Percentiles rank a stretch among this genome's conserved stretches.
Conservation (phyloP, 148 eudicot species). For the Cornus controversa region DNA sequence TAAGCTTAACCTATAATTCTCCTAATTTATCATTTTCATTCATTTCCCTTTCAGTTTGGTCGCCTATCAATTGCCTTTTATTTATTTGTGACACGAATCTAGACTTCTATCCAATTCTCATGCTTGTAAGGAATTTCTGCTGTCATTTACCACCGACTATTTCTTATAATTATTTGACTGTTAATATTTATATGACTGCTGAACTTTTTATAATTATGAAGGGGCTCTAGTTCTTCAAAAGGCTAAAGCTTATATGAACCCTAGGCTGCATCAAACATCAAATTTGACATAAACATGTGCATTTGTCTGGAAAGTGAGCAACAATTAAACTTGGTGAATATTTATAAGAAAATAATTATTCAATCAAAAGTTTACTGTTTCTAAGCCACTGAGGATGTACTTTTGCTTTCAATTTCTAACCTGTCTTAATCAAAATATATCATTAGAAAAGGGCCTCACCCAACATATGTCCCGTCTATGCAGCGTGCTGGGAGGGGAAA, state of each 20-base stretch:
- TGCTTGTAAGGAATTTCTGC: background rate
- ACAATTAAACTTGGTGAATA: background rate
- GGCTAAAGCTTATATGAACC: background rate
- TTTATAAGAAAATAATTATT: background rate
- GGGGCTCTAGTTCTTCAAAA: background rate
- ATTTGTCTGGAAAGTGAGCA: background rate
- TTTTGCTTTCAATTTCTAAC: background rate
- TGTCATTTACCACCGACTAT: background rate
- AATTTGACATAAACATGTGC: background rate
- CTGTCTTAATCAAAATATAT: background rate
- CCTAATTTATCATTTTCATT: no score
- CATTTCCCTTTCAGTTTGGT: background rate
- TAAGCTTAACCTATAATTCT: background rate
- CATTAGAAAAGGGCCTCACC: background rate
- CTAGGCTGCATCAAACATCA: background rate
- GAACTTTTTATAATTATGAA: background rate
- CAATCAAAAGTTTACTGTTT: background rate
- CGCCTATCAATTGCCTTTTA: background rate
- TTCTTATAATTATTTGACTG: background rate
- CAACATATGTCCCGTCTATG: background rate
- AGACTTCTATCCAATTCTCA: background rate
- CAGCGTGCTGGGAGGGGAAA: no score
- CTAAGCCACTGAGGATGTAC: background rate
- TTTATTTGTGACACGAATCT: background rate
- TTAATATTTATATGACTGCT: background rate